A percentile compares a stretch with the other conserved stretches of the same genome.
Conservation (phyloP, 495 filamentous ascomycete genomes). For the Podospora comata region DNA sequence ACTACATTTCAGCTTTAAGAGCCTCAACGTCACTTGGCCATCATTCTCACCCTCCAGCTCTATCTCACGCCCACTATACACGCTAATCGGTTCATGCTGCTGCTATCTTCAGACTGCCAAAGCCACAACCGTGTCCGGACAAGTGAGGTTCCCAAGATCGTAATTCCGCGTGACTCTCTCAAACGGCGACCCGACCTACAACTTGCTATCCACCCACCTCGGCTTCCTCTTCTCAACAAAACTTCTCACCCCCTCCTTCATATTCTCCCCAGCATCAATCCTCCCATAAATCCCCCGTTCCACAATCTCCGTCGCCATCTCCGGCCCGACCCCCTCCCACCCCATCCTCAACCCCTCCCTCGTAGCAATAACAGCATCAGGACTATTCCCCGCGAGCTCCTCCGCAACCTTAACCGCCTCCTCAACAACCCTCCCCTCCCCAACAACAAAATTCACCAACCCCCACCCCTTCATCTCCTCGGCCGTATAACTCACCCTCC, state of each 20-base stretch:
- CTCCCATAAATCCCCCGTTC: constrained; percentile 55
- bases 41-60: too few relatives aligned
- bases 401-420: constrained; percentile 54
- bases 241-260: constrained; percentile 69
- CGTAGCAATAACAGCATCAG: constrained; percentile 69
- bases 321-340: constrained; percentile 59
- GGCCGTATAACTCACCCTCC: constrained; percentile 55
- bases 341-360: constrained; percentile 64
- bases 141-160: too few relatives aligned
- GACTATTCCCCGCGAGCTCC: constrained; percentile 60
- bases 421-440: constrained; percentile 45
- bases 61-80: too few relatives aligned
- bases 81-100: too few relatives aligned
- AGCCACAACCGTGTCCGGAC: too few relatives aligned
- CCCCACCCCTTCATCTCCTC: constrained; percentile 66
- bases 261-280: constrained; percentile 67
- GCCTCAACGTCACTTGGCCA: too few relatives aligned
- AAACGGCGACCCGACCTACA: constrained; percentile 28
- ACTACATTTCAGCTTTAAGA: too few relatives aligned
- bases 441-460: constrained; percentile 69
- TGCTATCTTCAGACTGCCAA: too few relatives aligned
- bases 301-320: constrained; percentile 58
- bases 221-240: constrained; percentile 78
- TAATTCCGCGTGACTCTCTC: too few relatives aligned
- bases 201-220: constrained; percentile 68